Conservation (phyloP, 2,329 filamentous ascomycete species). For the Alternaria sp. region DNA sequence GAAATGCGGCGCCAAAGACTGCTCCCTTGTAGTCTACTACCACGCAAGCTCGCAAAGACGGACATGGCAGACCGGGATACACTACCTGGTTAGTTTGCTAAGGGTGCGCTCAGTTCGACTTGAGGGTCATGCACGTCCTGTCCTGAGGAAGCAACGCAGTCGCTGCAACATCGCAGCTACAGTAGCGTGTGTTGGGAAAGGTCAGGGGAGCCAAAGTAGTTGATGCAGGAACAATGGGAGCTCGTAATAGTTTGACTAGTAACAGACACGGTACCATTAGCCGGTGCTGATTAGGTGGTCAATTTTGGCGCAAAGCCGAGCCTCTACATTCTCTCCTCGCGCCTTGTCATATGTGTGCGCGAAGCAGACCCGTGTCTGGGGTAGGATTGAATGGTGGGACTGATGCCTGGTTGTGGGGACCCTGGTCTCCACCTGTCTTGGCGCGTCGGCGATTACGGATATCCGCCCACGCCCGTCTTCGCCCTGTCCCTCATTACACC, state of each 20-base stretch:
- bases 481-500: slow-evolving; percentile 1
- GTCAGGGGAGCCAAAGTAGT: not conserved
- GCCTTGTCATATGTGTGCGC: not conserved
- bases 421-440: slow-evolving; percentile 22
- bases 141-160: not conserved
- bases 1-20: not conserved
- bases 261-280: not conserved
- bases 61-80: not conserved
- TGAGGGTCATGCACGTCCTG: not conserved
- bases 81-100: not conserved
- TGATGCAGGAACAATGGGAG: not conserved
- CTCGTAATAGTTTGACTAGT: not conserved
- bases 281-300: not conserved
- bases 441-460: slow-evolving; percentile 19
- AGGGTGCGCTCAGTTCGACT: not conserved
- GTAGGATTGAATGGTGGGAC: not conserved
- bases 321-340: not conserved
- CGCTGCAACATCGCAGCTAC: not conserved
- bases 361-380: not conserved
- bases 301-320: not conserved
- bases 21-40: not conserved
- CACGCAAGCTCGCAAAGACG: not conserved
- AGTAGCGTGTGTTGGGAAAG: not conserved
- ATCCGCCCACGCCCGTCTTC: slow-evolving; percentile 13
- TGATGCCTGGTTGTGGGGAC: slow-evolving; percentile 13